Evolutionary conservation across 2,329 filamentous ascomycete genomes (phyloP).

Genomic region (Rhynchosporium graminicola): DNA sequence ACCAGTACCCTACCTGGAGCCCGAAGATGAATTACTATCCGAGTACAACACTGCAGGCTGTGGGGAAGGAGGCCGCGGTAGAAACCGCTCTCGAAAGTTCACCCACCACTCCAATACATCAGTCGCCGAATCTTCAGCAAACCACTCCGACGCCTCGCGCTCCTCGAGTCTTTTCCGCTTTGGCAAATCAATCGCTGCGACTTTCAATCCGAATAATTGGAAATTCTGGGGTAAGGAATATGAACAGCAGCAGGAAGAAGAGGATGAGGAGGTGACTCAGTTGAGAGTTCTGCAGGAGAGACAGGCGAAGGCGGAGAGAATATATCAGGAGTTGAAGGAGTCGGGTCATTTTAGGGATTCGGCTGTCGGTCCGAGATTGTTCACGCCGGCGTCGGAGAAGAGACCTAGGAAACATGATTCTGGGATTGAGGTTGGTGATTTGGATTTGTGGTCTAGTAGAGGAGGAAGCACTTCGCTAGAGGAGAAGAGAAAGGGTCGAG

Average conservation of each 20-base stretch:
- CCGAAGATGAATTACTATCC: slow-evolving; percentile 30
- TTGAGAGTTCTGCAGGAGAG: slow-evolving; percentile 46
- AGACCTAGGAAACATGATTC: slow-evolving; percentile 35
- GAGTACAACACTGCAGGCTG: slow-evolving; percentile 20
- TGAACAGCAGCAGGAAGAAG: slow-evolving; percentile 25
- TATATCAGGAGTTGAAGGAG: slow-evolving; percentile 56
- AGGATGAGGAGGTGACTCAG: slow-evolving; percentile 46
- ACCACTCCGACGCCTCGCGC: slow-evolving; percentile 22
- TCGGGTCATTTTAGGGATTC: slow-evolving; percentile 46
- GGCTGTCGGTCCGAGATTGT: slow-evolving; percentile 26
- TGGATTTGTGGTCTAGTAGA: slow-evolving; percentile 15
- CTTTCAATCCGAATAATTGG: slow-evolving; percentile 56
- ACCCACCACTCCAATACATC: slow-evolving; percentile 26
- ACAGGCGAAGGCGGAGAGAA: slow-evolving; percentile 49
- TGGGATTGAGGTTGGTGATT: slow-evolving; percentile 31
- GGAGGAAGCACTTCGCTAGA: slow-evolving; percentile 24
- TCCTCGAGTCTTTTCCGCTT: slow-evolving; percentile 51
- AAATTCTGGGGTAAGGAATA: slow-evolving; percentile 41
- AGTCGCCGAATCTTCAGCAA: slow-evolving; percentile 28
- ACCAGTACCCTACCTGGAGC: slow-evolving; percentile 35
- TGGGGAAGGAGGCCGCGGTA: slow-evolving; percentile 19
- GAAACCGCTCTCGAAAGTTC: slow-evolving; percentile 27
- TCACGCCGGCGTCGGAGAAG: neutral
- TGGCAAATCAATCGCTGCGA: slow-evolving; percentile 53
- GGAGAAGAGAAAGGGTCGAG: slow-evolving; percentile 35